Conservation (phyloP, 768 basidiomycete genomes). For the Rhizopogon rudus region DNA sequence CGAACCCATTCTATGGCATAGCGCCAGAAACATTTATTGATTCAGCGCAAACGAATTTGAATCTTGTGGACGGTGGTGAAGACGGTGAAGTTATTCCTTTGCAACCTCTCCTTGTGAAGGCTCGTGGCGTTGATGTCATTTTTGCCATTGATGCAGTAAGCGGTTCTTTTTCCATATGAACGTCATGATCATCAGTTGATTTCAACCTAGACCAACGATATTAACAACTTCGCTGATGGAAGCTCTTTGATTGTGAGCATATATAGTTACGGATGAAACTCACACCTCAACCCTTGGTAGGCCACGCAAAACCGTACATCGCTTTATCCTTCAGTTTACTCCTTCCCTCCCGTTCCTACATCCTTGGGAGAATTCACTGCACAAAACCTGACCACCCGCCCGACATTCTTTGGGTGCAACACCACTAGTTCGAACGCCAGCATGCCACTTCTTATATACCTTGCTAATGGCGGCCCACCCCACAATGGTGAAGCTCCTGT, state of each 20-base stretch:
- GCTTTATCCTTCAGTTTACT: slow-evolving; percentile 28
- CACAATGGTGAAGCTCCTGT: slow-evolving; percentile 30
- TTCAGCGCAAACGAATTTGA: slow-evolving; percentile 25
- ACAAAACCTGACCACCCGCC: slow-evolving; percentile 30
- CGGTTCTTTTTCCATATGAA: slow-evolving; percentile 4
- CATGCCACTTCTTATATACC: slow-evolving; percentile 50
- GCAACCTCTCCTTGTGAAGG: slow-evolving; percentile 44
- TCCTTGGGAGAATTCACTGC: slow-evolving; percentile 24
- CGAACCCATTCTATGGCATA: slow-evolving; percentile 35
- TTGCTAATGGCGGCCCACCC: slow-evolving; percentile 50
- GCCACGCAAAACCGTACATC: slow-evolving; percentile 34
- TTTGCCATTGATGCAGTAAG: slow-evolving; percentile 43
- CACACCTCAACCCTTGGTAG: slow-evolving; percentile 5
- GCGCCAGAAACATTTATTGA: slow-evolving; percentile 30
- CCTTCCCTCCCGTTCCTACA: slow-evolving; percentile 28
- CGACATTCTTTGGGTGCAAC: slow-evolving; percentile 44
- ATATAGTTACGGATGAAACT: background rate
- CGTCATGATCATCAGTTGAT: background rate
- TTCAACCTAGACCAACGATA: slow-evolving; percentile 10
- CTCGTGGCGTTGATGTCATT: slow-evolving; percentile 43
- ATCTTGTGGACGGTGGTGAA: slow-evolving; percentile 37
- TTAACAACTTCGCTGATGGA: slow-evolving; percentile 16
- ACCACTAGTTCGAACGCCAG: slow-evolving; percentile 12
- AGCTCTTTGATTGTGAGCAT: slow-evolving; percentile 21
- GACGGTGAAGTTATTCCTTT: slow-evolving; percentile 41